Evolutionary conservation across 768 basidiomycete species (phyloP).

Genomic region (Lepiota venenata): DNA sequence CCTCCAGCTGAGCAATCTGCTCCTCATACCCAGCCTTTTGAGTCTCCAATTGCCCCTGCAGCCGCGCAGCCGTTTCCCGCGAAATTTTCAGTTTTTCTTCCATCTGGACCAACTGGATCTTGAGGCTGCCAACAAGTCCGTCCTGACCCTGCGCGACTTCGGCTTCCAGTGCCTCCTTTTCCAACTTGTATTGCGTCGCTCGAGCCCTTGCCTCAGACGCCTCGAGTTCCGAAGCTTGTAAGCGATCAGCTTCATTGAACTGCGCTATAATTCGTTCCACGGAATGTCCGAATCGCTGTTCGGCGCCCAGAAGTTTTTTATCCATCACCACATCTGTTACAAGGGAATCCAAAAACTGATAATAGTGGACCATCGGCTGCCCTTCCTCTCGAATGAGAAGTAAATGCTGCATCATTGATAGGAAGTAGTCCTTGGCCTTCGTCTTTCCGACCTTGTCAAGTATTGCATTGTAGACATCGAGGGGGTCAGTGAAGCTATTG

Average conservation of each 20-base stretch:
- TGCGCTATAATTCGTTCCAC: conserved; percentile 86
- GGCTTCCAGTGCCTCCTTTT: conserved; percentile 81
- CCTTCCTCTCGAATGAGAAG: conserved; percentile 89
- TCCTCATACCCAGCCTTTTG: conserved; percentile 84
- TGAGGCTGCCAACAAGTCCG: conserved; percentile 81
- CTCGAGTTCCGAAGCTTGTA: conserved; percentile 77
- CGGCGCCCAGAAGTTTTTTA: conserved; percentile 82
- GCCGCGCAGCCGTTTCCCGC: conserved; percentile 69
- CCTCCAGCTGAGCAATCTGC: conserved; percentile 82
- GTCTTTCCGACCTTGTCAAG: conserved; percentile 73
- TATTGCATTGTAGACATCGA: conserved; percentile 86
- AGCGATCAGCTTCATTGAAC: conserved; percentile 86
- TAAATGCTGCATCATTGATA: conserved; percentile 93
- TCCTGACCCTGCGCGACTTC: conserved; percentile 80
- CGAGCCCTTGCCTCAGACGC: conserved; percentile 63
- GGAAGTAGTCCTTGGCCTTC: conserved; percentile 78
- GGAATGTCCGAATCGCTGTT: conserved; percentile 82
- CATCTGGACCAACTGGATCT: conserved; percentile 59
- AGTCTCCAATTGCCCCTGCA: conserved; percentile 74
- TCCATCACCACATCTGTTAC: conserved; percentile 91
- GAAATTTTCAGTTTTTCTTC: conserved; percentile 81
- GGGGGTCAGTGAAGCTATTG: conserved; percentile 71
- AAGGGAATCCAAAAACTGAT: conserved; percentile 86
- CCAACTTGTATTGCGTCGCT: conserved; percentile 63
- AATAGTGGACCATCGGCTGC: conserved; percentile 80